These are phyloP conservation scores for Fusarium praegraminearum DNA, from an alignment of 2,329 filamentous ascomycete species.

Conservation along the genomic window DNA sequence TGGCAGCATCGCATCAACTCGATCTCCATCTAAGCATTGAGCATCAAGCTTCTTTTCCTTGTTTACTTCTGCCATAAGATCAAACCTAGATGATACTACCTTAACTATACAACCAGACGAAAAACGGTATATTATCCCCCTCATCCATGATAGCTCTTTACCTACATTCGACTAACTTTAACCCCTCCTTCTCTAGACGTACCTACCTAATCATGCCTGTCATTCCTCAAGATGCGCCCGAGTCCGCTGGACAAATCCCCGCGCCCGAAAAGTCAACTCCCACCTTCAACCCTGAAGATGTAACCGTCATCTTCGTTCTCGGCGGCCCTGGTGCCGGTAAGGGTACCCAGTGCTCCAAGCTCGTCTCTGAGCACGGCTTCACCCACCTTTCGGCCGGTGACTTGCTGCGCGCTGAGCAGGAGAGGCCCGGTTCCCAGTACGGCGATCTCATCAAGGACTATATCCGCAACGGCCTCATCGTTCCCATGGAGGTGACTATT, in stretches of 20 bases:
- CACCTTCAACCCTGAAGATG: constrained; percentile 78
- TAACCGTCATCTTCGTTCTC: constrained; percentile 96
- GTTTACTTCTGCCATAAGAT: neutral
- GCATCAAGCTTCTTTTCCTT: constrained; percentile 11
- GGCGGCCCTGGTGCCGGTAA: constrained; percentile 96
- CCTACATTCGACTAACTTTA: constrained; percentile 13
- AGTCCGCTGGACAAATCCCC: constrained; percentile 52
- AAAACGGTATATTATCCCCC: constrained; percentile 18
- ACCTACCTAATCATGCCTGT: constrained; percentile 27
- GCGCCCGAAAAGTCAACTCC: constrained; percentile 67
- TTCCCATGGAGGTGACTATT: constrained; percentile 99
- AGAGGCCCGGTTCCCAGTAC: constrained; percentile 86
- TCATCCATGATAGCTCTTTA: constrained; percentile 13
- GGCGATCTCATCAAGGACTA: constrained; percentile 92
- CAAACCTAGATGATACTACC: constrained; percentile 10
- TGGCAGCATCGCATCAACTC: constrained; percentile 26
- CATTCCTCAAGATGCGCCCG: constrained; percentile 32
- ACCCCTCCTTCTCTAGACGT: neutral
- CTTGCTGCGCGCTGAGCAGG: constrained; percentile 91
- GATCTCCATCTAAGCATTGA: constrained; percentile 5
- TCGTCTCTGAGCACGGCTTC: constrained; percentile 91
- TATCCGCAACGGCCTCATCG: constrained; percentile 94
- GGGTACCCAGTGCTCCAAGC: constrained; percentile 91
- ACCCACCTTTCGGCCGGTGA: constrained; percentile 94
- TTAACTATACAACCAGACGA: constrained; percentile 16